Evolutionary conservation across 371 early-diverging fungal genomes (phyloP).

Genomic region (Batrachochytrium dendrobatidis): DNA sequence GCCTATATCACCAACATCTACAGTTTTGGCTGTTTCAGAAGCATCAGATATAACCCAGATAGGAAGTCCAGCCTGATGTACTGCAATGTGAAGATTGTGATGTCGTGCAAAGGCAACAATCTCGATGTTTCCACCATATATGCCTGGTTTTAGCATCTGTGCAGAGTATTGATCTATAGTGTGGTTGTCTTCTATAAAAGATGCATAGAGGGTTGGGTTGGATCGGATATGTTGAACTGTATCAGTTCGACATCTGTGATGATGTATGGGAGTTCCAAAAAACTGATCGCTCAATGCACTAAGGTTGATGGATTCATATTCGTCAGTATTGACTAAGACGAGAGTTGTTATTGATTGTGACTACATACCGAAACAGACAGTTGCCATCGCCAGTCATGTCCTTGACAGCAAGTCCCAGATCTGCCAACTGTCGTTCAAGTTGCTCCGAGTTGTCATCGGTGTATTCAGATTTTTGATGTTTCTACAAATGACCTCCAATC

Average conservation of each 20-base stretch:
- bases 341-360: constrained; percentile 27
- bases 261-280: constrained; percentile 50
- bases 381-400: constrained; percentile 80
- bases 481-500: no score
- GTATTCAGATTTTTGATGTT: background rate
- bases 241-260: constrained; percentile 49
- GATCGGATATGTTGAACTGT: constrained; percentile 58
- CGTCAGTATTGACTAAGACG: constrained; percentile 4
- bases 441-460: background rate
- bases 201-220: constrained; percentile 57
- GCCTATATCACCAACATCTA: constrained; percentile 32
- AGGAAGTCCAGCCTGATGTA: constrained; percentile 64
- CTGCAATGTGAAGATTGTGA: constrained; percentile 57
- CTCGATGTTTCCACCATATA: constrained; percentile 79
- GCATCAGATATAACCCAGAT: constrained; percentile 60
- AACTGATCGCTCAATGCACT: constrained; percentile 71
- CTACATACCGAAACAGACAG: constrained; percentile 75
- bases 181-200: constrained; percentile 66
- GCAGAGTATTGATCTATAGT: constrained; percentile 57
- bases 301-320: background rate
- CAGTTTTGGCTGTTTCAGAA: constrained; percentile 36
- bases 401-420: background rate
- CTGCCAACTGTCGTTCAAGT: background rate
- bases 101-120: constrained; percentile 71
- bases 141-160: constrained; percentile 66